Percentiles rank a stretch among this genome's conserved stretches.
Conservation (phyloP, 2,329 filamentous ascomycete species). For the Ophidiomyces ophidiicola region DNA sequence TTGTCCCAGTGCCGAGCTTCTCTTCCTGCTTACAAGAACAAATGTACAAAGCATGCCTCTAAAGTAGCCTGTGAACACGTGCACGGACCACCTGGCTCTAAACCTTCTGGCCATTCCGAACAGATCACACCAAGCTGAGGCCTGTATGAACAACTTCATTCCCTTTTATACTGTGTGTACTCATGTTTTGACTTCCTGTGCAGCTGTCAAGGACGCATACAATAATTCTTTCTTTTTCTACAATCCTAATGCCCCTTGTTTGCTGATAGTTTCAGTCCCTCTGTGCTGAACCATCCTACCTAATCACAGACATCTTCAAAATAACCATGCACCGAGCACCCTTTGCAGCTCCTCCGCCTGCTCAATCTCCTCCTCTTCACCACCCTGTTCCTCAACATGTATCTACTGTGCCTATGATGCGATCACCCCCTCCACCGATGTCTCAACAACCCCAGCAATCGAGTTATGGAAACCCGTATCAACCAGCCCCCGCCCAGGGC, state of each 20-base stretch:
- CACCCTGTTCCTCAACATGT: conserved; percentile 97
- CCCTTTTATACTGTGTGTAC: too few species aligned
- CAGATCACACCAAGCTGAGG: neutral
- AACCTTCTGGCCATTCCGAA: neutral
- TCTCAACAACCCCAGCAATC: conserved; percentile 55
- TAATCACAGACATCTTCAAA: neutral
- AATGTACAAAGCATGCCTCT: neutral
- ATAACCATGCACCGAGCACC: conserved; percentile 69
- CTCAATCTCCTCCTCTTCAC: conserved; percentile 79
- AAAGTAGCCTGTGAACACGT: too few species aligned
- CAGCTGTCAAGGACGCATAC: too few species aligned
- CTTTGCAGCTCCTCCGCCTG: conserved; percentile 57
- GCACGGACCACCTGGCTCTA: conserved; percentile 6
- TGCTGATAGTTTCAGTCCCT: too few species aligned
- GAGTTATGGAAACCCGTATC: conserved; percentile 41
- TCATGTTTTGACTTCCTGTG: too few species aligned
- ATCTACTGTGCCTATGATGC: conserved; percentile 90
- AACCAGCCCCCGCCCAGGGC: conserved; percentile 33
- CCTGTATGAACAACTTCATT: neutral
- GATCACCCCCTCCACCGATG: conserved; percentile 74
- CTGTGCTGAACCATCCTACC: too few species aligned
- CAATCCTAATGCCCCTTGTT: neutral
- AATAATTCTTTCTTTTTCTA: neutral
- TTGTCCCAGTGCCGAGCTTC: neutral
- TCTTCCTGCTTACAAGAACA: neutral